These are phyloP conservation scores for Cucurbita argyrosperma DNA, from an alignment of 306 rosid genomes.

Conservation along the genomic window DNA sequence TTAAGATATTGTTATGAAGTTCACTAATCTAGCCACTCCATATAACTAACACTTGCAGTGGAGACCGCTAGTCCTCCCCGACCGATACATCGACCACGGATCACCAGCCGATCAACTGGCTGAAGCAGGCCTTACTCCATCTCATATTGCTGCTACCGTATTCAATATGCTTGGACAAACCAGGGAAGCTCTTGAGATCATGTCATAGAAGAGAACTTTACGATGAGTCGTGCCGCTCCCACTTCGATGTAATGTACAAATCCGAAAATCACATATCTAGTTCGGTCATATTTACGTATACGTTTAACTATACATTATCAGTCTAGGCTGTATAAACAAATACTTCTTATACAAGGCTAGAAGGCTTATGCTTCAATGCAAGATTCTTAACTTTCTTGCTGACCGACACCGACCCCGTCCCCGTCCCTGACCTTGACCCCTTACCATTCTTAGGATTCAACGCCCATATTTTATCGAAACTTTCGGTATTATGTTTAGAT, in stretches of 20 bases:
- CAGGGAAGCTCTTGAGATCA: constrained; percentile 73
- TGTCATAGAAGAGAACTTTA: constrained; percentile 21
- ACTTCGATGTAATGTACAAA: not conserved
- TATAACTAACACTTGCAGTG: constrained; percentile 40
- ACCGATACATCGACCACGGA: constrained; percentile 80
- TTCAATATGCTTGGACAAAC: constrained; percentile 77
- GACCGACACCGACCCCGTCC: not conserved
- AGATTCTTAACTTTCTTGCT: not conserved
- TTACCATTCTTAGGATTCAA: not conserved
- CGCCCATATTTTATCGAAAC: not conserved
- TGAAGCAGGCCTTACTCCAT: constrained; percentile 64
- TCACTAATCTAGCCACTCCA: constrained; percentile 4
- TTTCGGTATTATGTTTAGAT: not conserved
- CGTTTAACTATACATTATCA: not conserved
- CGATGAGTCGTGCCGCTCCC: not conserved
- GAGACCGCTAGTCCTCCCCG: constrained; percentile 94
- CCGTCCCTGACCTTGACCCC: not conserved
- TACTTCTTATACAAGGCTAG: not conserved
- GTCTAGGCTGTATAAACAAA: not conserved
- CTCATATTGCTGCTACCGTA: constrained; percentile 84
- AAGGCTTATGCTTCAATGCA: not conserved
- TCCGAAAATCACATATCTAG: not conserved
- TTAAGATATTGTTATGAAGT: not conserved
- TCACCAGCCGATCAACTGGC: constrained; percentile 62
- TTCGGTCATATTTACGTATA: not conserved